Conservation (phyloP, 2,329 filamentous ascomycete species). For the Bipolaris victoriae region DNA sequence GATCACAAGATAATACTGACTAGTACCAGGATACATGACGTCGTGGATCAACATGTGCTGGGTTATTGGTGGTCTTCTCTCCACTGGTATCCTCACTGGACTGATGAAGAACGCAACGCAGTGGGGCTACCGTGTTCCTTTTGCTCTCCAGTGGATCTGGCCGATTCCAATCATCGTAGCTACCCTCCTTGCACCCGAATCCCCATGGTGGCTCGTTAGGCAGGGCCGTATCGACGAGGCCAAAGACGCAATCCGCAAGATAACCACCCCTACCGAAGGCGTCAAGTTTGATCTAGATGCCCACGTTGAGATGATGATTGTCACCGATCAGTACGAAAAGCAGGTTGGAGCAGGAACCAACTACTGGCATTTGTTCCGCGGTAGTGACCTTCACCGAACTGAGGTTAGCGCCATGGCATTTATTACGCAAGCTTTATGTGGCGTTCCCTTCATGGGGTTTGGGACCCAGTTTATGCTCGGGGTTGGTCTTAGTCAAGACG, state of each 20-base stretch:
- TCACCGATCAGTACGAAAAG: constrained; percentile 79
- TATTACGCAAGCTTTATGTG: constrained; percentile 50
- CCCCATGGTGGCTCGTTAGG: constrained; percentile 49
- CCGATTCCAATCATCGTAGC: constrained; percentile 69
- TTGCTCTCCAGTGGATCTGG: constrained; percentile 77
- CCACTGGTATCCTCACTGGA: constrained; percentile 70
- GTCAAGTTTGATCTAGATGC: constrained; percentile 48
- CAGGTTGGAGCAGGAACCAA: constrained; percentile 68
- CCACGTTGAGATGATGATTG: constrained; percentile 86
- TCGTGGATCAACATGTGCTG: constrained; percentile 77
- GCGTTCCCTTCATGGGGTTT: constrained; percentile 35
- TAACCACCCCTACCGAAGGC: constrained; percentile 59
- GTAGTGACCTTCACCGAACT: constrained; percentile 76
- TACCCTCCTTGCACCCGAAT: constrained; percentile 72
- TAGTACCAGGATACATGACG: constrained; percentile 35
- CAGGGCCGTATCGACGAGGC: constrained; percentile 67
- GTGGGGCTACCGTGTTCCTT: constrained; percentile 68
- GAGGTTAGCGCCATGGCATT: constrained; percentile 64
- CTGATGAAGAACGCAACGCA: constrained; percentile 68
- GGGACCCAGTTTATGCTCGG: constrained; percentile 32
- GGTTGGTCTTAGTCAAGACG: constrained; percentile 30
- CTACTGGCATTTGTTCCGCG: constrained; percentile 82
- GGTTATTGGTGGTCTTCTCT: constrained; percentile 70
- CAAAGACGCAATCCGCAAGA: constrained; percentile 66
- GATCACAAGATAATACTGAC: neutral